Base-by-base conservation (phyloP, 2,329 filamentous ascomycete genomes). In the Xylariaceae sp. region DNA sequence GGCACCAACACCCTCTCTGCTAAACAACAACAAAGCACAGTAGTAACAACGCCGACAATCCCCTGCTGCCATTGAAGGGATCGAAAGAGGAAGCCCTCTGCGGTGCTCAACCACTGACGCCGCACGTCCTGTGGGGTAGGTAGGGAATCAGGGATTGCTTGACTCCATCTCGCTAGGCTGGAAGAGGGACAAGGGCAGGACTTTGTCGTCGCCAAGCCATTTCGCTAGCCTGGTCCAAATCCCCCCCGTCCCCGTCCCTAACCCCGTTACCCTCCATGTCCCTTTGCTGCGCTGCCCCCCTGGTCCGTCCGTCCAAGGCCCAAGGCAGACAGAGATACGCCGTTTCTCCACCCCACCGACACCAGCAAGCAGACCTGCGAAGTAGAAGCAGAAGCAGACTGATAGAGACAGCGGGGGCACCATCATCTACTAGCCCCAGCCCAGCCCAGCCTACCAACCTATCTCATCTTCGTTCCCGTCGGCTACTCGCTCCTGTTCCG, bases 101-200 rank as follows among this genome's bases (percentile, higher is more conserved):
- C n/a, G n/a, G n/a, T n/a, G n/a, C n/a, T n/a, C n/a, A n/a, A n/a
- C n/a, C n/a, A n/a, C n/a, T n/a, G n/a, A n/a, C n/a, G n/a, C n/a
- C n/a, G n/a, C n/a, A n/a, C n/a, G n/a, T n/a, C n/a, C n/a, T n/a
- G n/a, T 15, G 47, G 29, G 22, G 13, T 37, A 30, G 13, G 42
- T 29, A 48, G n/a, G n/a, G n/a, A n/a, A n/a, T n/a, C n/a, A n/a
- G n/a, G 44, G 29, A 30, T 10, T 30, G 10, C 29, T n/a, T 6
- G 29, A 30, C 29, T 30, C 29, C 36, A 39, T 29, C 18, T 36
- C 19, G 34, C 34, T 29, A 37, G 18, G 37, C 37, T 41, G 18
- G 19, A 51, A 47, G 42, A 54, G 54, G 54, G 50, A 58, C 54
- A 47, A 54, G 48, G 54, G 51, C 50, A 56, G 51, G 54, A 54